Evolutionary conservation across 108 stramenopile species (phyloP).

Genomic region (Skeletonema tropicum): DNA sequence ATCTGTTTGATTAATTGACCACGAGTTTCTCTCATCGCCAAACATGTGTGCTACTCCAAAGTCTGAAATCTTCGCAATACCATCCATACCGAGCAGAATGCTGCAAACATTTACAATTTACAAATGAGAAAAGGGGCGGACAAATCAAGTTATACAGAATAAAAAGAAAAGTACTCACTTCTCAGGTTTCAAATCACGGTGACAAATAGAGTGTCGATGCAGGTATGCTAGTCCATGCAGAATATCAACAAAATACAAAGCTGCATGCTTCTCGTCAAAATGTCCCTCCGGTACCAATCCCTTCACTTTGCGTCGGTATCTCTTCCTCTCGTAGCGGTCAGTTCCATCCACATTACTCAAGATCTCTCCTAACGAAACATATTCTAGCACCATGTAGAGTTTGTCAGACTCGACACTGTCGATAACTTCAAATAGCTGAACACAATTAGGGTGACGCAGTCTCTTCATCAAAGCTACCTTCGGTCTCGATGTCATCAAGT

Average conservation of each 20-base stretch:
- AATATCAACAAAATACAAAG: constrained; percentile 86
- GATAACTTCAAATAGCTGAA: constrained; percentile 81
- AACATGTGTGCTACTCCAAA: constrained; percentile 92
- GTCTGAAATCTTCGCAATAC: constrained; percentile 82
- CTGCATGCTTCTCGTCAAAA: constrained; percentile 78
- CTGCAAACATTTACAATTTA: background rate
- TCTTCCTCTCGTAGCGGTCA: constrained; percentile 53
- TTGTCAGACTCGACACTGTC: constrained; percentile 81
- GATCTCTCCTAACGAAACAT: constrained; percentile 88
- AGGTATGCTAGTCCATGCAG: constrained; percentile 88
- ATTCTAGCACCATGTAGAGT: constrained; percentile 90
- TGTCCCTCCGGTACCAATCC: constrained; percentile 63
- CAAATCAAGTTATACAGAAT: background rate
- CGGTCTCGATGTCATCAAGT: constrained; percentile 81
- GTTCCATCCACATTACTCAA: constrained; percentile 79
- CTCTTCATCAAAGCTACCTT: constrained; percentile 93
- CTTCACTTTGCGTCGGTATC: constrained; percentile 31
- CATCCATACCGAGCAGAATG: constrained; percentile 57
- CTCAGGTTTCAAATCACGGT: constrained; percentile 90
- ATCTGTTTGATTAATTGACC: background rate
- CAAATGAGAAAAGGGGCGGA: background rate
- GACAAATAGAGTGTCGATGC: constrained; percentile 84
- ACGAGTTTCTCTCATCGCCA: constrained; percentile 57
- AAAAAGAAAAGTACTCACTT: background rate
- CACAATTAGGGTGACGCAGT: constrained; percentile 84